phyloP scores from a whole-genome alignment of 2,329 filamentous ascomycete genomes.

The Trichoderma sp. region DNA sequence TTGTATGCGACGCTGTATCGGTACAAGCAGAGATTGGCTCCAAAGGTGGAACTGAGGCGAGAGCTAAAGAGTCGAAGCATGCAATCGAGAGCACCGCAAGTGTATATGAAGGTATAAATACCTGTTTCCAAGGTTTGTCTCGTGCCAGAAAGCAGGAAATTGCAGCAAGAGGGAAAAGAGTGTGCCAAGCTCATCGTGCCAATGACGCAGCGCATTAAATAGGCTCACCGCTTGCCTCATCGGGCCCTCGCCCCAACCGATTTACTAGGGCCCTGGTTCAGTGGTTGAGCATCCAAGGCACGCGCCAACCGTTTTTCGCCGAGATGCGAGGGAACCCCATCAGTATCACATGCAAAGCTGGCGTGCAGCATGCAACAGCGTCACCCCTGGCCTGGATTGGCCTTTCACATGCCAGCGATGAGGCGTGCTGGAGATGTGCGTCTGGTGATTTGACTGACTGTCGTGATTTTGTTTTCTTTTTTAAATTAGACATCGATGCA shows the following conservation, averaged over 20 bases:
- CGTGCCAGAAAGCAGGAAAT: neutral
- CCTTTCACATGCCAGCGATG: conserved; percentile 19
- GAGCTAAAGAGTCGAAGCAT: conserved; percentile 28
- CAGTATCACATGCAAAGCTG: conserved; percentile 18
- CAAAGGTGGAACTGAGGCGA: conserved; percentile 22
- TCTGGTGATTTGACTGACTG: neutral
- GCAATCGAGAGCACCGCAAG: conserved; percentile 11
- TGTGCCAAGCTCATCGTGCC: conserved; percentile 8
- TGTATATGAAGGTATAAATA: conserved; percentile 1
- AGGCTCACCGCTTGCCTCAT: conserved; percentile 25
- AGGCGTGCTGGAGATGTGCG: neutral
- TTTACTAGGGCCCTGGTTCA: conserved; percentile 7
- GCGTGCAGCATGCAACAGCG: neutral
- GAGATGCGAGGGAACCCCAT: conserved; percentile 24
- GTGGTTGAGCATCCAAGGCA: neutral
- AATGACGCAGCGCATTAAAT: conserved; percentile 18
- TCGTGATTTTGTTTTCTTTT: neutral
- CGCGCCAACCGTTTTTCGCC: conserved; percentile 18
- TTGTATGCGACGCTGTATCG: conserved; percentile 7
- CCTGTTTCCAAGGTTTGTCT: neutral
- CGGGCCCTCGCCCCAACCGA: conserved; percentile 23
- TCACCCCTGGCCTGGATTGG: conserved; percentile 1
- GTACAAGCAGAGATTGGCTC: conserved; percentile 22
- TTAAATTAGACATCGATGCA: neutral
- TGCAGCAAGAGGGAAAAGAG: neutral